These are phyloP conservation scores for Baudoinia panamericana DNA, from an alignment of 495 filamentous ascomycete species.

Conservation along the genomic window DNA sequence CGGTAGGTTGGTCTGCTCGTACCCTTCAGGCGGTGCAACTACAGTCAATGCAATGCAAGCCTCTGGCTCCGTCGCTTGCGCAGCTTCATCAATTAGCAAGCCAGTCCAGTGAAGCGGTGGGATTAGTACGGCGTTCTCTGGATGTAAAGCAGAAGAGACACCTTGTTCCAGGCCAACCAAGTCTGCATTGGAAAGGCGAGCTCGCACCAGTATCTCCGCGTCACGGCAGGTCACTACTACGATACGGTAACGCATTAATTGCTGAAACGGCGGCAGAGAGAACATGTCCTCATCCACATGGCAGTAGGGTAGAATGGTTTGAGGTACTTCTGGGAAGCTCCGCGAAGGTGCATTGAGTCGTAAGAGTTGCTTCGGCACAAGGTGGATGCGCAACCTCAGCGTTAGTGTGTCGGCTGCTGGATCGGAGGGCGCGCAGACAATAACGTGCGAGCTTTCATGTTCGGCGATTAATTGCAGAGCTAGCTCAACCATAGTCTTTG, in stretches of 20 bases:
- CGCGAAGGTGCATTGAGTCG: conserved; percentile 38
- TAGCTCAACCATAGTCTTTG: conserved; percentile 42
- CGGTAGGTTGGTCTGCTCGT: conserved; percentile 11
- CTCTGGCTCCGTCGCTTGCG: conserved; percentile 44
- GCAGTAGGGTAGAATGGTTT: conserved; percentile 36
- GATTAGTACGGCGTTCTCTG: conserved; percentile 9
- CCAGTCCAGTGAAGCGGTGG: conserved; percentile 39
- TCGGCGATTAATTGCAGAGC: conserved; percentile 26
- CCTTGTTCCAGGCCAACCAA: conserved; percentile 25
- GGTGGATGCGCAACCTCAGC: conserved; percentile 32
- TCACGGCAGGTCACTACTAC: conserved; percentile 41
- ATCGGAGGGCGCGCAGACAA: conserved; percentile 45
- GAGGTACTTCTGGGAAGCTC: conserved; percentile 38
- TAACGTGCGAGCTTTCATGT: conserved; percentile 29
- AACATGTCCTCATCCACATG: conserved; percentile 36
- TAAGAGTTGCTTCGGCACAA: conserved; percentile 33
- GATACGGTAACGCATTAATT: conserved; percentile 38
- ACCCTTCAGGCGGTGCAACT: conserved; percentile 34
- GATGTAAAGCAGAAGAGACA: conserved; percentile 24
- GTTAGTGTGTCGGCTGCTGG: conserved; percentile 42
- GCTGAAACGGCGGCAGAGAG: conserved; percentile 34
- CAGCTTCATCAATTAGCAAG: conserved; percentile 45
- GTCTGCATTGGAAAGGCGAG: conserved; percentile 38
- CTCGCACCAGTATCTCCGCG: conserved; percentile 37
- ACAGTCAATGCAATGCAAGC: conserved; percentile 37